Base-by-base conservation (phyloP, 2,329 filamentous ascomycete species). In the Mycosphaerella sp. region DNA sequence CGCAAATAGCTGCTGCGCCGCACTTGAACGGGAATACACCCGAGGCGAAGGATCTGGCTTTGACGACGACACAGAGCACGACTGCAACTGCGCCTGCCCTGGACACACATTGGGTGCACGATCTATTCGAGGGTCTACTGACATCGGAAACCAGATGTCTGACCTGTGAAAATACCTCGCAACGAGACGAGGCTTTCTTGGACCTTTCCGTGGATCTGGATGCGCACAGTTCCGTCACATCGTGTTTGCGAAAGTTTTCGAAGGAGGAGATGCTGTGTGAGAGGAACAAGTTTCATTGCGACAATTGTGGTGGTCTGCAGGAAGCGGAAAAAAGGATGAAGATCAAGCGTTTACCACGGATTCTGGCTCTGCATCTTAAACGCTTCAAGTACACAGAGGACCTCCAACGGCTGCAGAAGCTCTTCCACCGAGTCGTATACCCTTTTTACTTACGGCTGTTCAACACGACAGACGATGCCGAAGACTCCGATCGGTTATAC, bases 241-340 rank as follows among this genome's bases (percentile, higher is more conserved):
- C 93, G 26, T 98, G 93, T 69, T 74, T 98, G 60, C 82, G 89
- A 55, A 95, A 96, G 66, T 98, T 98, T 66, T 98, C 93, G 0
- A 90, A 93, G 44, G 93, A 97, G 66, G 93, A 98, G 72, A 96
- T 97, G 89, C 80, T 98, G 54, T 97, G 93, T 68, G 93, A 98
- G 74, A 82, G 91, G 57, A 97, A 98, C 76, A 98, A 98, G 69
- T 98, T 98, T 62, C 92, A 98, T 68, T 98, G 93, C 73, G 93
- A 98, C 69, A 91, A 91, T 64, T 98, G 93, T 64, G 93, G 93
- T 50, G 93, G 93, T 2, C 76, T 98, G 52, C 93, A 98, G 72
- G 93, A 98, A 73, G 93, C 93, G 0, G 93, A 98, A 72, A 98
- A 97, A 76, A 83, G 93, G 60, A 98, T 98, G 93, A 98, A 97